Evolutionary conservation across 176 grass and related monocot genomes (phyloP), one percentile per base, ranked within the genome.

Genomic region (Rhipidocladum racemiflorum): DNA sequence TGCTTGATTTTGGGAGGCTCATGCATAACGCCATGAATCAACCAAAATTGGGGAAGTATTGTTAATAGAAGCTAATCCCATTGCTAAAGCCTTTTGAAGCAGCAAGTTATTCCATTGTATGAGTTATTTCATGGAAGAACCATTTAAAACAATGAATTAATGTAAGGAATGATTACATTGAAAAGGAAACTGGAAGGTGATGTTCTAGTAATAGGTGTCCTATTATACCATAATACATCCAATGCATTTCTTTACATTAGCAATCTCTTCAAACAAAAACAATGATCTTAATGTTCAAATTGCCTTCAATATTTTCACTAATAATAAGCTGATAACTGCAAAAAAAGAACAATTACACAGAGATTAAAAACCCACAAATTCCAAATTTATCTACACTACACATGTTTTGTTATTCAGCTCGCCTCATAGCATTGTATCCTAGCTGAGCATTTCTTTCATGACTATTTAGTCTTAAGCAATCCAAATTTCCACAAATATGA

Each of bases 271-370:
- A 45, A 45, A n/a, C n/a, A 67, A 67, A 32, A 32, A 80, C 10
- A 73, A 43, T 57, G 4, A 45, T 72, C 72, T 49, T 43, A 71
- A 43, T 23, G 18, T 61, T 68, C 40, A 81, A 68, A 75, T 50
- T 61, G 70, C 57, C 32, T 49, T 68, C 34, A 49, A 48, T 48
- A 17, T 49, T 38, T 76, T 67, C 7, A 50, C n/a, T 56, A 67
- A 45, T 7, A 42, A 40, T 46, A 71, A 65, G 20, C 6, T 71
- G 50, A 11, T 70, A 25, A 63, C n/a, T 61, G 25, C 15, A 34
- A 30, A 50, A 50, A 78, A 69, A 2, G 23, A 21, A 36, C 4
- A 45, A 60, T 32, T 30, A 45, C 4, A 30, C 0, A 14, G 30
- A 48, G 21, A 30, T 16, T 79, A 78, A 57, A 71, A 54, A n/a